phyloP scores from a whole-genome alignment of 106 monocot genomes.

The Cymbidium sinense region DNA sequence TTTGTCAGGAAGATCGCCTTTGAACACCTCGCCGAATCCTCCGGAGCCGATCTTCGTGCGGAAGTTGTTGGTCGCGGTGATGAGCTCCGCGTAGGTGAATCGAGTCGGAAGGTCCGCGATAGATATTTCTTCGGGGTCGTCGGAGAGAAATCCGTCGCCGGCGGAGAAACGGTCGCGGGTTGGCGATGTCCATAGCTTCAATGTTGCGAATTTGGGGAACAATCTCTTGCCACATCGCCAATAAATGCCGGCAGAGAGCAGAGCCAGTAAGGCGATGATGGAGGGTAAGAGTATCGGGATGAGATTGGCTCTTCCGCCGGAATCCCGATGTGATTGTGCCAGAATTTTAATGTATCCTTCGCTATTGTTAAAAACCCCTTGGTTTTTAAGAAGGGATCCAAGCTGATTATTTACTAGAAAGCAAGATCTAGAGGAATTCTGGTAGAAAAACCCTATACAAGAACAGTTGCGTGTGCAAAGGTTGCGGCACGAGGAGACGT shows the following conservation, averaged over 20 bases:
- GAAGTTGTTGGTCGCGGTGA: constrained; percentile 51
- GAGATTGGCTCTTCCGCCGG: not conserved
- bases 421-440: constrained; percentile 37
- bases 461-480: constrained; percentile 47
- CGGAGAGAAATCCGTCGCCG: constrained; percentile 5
- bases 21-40: constrained; percentile 88
- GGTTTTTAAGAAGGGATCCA: constrained; percentile 27
- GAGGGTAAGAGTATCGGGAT: constrained; percentile 56
- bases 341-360: constrained; percentile 51
- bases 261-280: constrained; percentile 39
- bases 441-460: constrained; percentile 57
- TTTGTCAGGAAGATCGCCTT: constrained; percentile 59
- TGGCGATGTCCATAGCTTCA: not conserved
- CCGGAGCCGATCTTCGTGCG: constrained; percentile 63
- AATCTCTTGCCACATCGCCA: constrained; percentile 8
- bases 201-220: not conserved
- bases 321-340: not conserved
- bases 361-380: not conserved
- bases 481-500: constrained; percentile 18
- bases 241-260: constrained; percentile 16
- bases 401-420: constrained; percentile 30
- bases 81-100: constrained; percentile 54
- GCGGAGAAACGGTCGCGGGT: not conserved
- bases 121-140: constrained; percentile 35
- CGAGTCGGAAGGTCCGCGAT: constrained; percentile 77